A percentile compares a stretch with the other conserved stretches of the same genome.
phyloP scores from a whole-genome alignment of 176 grass and related monocot genomes.

The Calamus simplicifolius region DNA sequence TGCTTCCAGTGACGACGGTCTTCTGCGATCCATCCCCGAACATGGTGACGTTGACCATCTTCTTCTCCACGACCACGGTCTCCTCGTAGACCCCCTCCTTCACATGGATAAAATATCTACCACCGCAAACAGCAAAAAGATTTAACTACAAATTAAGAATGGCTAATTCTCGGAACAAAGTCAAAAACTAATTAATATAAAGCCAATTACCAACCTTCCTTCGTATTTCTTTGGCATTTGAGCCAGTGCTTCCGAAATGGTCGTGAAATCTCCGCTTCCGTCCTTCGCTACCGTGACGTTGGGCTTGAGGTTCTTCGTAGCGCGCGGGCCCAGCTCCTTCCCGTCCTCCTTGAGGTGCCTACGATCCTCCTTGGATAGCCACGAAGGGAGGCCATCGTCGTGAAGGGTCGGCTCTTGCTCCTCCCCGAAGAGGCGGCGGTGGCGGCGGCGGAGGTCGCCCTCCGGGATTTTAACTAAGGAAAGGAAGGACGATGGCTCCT shows the following conservation, averaged over 20 bases:
- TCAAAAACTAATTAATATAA: too few relatives aligned
- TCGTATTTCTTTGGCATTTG: neutral
- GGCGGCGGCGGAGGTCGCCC: neutral
- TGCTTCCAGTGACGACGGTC: slow-evolving; percentile 53
- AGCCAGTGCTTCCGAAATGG: neutral
- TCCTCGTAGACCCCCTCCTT: slow-evolving; percentile 77
- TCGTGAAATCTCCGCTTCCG: slow-evolving; percentile 12
- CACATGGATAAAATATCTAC: slow-evolving; percentile 60
- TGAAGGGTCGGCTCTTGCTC: neutral
- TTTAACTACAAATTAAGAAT: too few relatives aligned
- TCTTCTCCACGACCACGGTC: slow-evolving; percentile 38
- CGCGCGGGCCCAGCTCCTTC: too few relatives aligned
- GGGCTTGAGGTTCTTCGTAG: neutral
- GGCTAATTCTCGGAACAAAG: too few relatives aligned
- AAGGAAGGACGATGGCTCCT: neutral
- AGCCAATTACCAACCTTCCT: neutral
- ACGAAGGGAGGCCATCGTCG: neutral
- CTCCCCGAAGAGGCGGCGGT: neutral
- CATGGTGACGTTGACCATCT: slow-evolving; percentile 45
- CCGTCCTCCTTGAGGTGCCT: neutral
- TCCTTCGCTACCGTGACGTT: slow-evolving; percentile 15
- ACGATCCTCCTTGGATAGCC: neutral
- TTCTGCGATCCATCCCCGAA: slow-evolving; percentile 58
- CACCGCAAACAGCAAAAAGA: too few relatives aligned
- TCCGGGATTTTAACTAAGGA: too few relatives aligned